phyloP scores from a whole-genome alignment of 1,284 basidiomycete genomes.

The Erythrobasidium hasegawianum region DNA sequence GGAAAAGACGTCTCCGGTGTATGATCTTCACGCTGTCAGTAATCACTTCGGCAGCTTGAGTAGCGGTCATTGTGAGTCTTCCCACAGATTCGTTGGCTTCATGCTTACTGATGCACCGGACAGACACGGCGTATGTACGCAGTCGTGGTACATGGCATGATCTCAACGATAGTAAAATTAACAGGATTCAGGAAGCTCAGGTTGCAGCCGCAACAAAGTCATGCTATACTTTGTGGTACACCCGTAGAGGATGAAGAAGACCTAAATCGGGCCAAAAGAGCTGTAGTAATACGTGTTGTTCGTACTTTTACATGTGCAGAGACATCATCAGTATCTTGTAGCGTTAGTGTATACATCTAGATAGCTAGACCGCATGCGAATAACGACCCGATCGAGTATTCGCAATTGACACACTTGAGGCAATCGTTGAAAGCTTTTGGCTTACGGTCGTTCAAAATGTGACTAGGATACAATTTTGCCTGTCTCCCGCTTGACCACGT shows the following conservation, averaged over 20 bases:
- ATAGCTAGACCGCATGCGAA: too few relatives aligned
- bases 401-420: too few relatives aligned
- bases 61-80: constrained; percentile 88
- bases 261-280: neutral
- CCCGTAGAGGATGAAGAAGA: neutral
- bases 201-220: constrained; percentile 25
- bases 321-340: too few relatives aligned
- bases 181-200: constrained; percentile 29
- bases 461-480: too few relatives aligned
- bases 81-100: too few relatives aligned
- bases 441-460: too few relatives aligned
- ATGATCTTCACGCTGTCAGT: constrained; percentile 52
- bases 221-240: constrained; percentile 30
- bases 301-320: too few relatives aligned
- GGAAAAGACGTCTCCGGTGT: constrained; percentile 43
- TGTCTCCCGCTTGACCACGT: too few relatives aligned
- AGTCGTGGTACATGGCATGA: constrained; percentile 41
- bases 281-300: neutral
- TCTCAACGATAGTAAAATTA: constrained; percentile 44
- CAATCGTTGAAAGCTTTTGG: too few relatives aligned
- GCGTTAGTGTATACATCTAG: too few relatives aligned
- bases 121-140: constrained; percentile 42
- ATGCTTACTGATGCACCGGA: neutral
- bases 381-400: too few relatives aligned
- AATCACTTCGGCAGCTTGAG: constrained; percentile 88